phyloP scores from a whole-genome alignment of 2,329 filamentous ascomycete genomes.

The Colletotrichum paranaense region DNA sequence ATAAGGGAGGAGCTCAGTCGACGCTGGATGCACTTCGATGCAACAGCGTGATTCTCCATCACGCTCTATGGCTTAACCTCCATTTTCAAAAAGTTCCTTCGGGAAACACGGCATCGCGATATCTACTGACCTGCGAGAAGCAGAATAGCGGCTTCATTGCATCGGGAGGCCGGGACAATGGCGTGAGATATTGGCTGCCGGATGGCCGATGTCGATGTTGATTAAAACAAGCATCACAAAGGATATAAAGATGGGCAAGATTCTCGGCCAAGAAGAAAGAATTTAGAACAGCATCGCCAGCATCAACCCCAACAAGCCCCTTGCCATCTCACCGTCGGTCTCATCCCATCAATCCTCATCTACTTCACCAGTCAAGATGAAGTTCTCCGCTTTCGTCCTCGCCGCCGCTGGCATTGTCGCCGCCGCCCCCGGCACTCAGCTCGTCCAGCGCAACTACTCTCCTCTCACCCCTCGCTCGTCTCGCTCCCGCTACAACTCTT shows the following conservation, averaged over 20 bases:
- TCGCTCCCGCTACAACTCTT: constrained; percentile 25
- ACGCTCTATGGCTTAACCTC: background rate
- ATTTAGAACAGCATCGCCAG: background rate
- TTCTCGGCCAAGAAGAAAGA: background rate
- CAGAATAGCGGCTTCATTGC: constrained; percentile 13
- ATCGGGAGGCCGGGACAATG: background rate
- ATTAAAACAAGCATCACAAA: background rate
- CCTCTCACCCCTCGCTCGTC: constrained; percentile 2
- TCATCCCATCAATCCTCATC: too few relatives aligned
- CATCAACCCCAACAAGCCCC: constrained; percentile 10
- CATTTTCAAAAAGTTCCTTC: background rate
- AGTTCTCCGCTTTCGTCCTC: constrained; percentile 35
- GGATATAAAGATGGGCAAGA: constrained; percentile 1
- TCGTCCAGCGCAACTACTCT: constrained; percentile 25
- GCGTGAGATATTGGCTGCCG: background rate
- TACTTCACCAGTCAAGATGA: constrained; percentile 2
- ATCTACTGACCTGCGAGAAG: constrained; percentile 25
- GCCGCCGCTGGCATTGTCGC: constrained; percentile 34
- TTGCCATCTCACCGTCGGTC: constrained; percentile 6
- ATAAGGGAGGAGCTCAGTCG: constrained; percentile 26
- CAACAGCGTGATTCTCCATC: background rate
- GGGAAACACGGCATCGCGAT: constrained; percentile 22
- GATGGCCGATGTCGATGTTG: background rate
- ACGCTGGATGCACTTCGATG: background rate
- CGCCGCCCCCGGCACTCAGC: constrained; percentile 31